These are phyloP conservation scores for Candida corydali DNA, from an alignment of 805 yeast species.

Conservation along the genomic window DNA sequence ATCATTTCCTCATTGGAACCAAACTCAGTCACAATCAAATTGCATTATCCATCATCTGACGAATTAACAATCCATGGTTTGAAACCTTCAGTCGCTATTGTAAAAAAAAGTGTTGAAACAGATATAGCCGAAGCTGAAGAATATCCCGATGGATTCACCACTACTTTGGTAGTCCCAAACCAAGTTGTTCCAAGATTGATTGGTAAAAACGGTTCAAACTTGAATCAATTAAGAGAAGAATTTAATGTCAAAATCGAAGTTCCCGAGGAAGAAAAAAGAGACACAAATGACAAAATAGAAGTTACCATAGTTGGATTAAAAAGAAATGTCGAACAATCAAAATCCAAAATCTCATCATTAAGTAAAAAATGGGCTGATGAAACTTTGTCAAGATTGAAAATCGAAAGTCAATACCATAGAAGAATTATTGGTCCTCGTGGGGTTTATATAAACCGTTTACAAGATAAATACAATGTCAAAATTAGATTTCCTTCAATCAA, in stretches of 20 bases:
- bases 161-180: conserved; percentile 60
- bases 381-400: conserved; percentile 52
- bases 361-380: conserved; percentile 84
- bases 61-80: conserved; percentile 68
- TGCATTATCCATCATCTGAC: conserved; percentile 39
- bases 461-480: conserved; percentile 79
- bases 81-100: conserved; percentile 54
- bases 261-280: conserved; percentile 39
- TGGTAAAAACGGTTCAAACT: conserved; percentile 82
- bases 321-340: conserved; percentile 72
- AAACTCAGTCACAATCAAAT: conserved; percentile 42
- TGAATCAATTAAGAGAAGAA: conserved; percentile 65
- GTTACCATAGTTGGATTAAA: conserved; percentile 73
- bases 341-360: conserved; percentile 50
- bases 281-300: conserved; percentile 30
- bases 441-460: conserved; percentile 74
- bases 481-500: conserved; percentile 63
- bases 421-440: conserved; percentile 83
- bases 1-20: conserved; percentile 35
- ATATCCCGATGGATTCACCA: conserved; percentile 41
- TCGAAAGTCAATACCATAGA: conserved; percentile 78
- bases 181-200: conserved; percentile 72
- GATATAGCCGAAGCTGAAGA: conserved; percentile 55
- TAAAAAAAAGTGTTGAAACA: conserved; percentile 47
- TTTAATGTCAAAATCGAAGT: conserved; percentile 76